These are phyloP conservation scores for Cercis canadensis DNA, from an alignment of 306 rosid species.

Conservation along the genomic window DNA sequence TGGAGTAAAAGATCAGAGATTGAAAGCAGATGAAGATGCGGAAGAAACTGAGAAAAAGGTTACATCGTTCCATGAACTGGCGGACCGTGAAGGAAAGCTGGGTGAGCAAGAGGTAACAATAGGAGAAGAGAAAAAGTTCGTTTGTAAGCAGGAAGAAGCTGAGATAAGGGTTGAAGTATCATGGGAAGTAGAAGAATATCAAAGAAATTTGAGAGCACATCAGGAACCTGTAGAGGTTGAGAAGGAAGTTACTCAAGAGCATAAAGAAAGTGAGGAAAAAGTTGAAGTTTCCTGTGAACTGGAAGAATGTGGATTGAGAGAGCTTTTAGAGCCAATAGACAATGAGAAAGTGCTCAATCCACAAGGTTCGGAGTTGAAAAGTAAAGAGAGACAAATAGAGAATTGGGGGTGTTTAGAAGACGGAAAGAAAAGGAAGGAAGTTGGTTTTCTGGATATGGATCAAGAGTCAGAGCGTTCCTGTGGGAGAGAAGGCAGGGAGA, in stretches of 20 bases:
- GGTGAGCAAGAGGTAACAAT: constrained; percentile 35
- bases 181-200: constrained; percentile 37
- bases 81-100: constrained; percentile 44
- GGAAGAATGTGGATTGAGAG: constrained; percentile 49
- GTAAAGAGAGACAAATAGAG: constrained; percentile 36
- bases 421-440: constrained; percentile 38
- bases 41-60: constrained; percentile 46
- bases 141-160: constrained; percentile 40
- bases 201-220: constrained; percentile 30
- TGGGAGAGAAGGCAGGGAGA: constrained; percentile 44
- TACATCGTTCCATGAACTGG: constrained; percentile 37
- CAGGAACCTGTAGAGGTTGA: constrained; percentile 35
- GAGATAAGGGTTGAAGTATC: constrained; percentile 36
- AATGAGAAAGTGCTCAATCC: constrained; percentile 33
- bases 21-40: constrained; percentile 30
- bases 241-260: constrained; percentile 36
- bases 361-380: constrained; percentile 36
- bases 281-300: constrained; percentile 36
- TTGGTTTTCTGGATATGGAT: constrained; percentile 46
- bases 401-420: constrained; percentile 42
- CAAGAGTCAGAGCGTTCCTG: constrained; percentile 43
- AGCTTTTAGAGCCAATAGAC: constrained; percentile 41
- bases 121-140: constrained; percentile 35
- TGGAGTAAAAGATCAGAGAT: constrained; percentile 38
- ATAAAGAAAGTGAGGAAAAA: constrained; percentile 43